These are phyloP conservation scores for Penicillium psychrofluorescens DNA, from an alignment of 495 filamentous ascomycete species.

Conservation along the genomic window DNA sequence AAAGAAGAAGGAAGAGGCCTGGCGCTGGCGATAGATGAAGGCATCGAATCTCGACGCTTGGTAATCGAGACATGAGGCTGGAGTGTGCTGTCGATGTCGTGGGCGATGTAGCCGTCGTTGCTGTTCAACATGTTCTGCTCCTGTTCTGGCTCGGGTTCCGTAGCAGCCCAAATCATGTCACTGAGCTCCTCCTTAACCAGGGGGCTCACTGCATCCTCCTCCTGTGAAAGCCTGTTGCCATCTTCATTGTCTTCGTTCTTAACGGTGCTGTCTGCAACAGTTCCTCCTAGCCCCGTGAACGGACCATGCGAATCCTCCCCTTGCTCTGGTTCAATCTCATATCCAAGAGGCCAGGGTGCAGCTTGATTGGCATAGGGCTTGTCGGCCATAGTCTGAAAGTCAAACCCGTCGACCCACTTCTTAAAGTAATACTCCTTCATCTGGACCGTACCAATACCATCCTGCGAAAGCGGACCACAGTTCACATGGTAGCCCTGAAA, in stretches of 20 bases:
- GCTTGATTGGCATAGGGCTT: neutral
- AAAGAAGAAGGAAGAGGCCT: too few relatives aligned
- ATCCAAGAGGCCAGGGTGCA: neutral
- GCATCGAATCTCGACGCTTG: too few relatives aligned
- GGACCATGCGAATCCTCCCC: neutral
- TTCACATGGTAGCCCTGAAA: conserved; percentile 6
- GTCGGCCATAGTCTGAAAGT: neutral
- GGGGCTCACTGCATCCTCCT: too few relatives aligned
- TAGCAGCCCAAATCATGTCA: too few relatives aligned
- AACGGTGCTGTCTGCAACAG: neutral
- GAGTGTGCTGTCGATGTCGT: too few relatives aligned
- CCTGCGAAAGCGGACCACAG: conserved; percentile 2
- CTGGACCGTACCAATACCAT: neutral
- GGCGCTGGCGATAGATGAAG: too few relatives aligned
- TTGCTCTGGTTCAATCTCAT: neutral
- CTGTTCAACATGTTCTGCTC: too few relatives aligned
- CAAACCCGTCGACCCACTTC: neutral
- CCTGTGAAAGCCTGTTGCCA: neutral
- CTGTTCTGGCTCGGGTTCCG: too few relatives aligned
- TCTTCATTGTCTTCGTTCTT: neutral
- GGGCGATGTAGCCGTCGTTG: too few relatives aligned
- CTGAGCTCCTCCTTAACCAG: too few relatives aligned
- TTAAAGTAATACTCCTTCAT: neutral
- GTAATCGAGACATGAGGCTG: too few relatives aligned
- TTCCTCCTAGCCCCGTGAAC: neutral